Percentiles rank a stretch among this genome's conserved stretches.
phyloP scores from a whole-genome alignment of 208 protist species.

The Phytomonas sp. region DNA sequence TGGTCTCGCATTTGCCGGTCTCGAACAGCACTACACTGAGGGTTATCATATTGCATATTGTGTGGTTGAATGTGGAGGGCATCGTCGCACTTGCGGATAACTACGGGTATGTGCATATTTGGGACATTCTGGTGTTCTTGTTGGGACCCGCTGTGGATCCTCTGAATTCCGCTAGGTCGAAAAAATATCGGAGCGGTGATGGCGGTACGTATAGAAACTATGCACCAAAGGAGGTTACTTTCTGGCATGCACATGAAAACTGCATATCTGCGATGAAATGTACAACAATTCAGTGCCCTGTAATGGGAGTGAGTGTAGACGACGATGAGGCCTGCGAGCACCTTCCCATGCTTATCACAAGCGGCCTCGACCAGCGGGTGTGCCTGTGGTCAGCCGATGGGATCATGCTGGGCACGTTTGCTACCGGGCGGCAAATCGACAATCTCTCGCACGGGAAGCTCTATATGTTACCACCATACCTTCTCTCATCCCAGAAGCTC shows the following conservation, averaged over 20 bases:
- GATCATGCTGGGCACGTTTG: conserved; percentile 25
- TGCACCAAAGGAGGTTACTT: conserved; percentile 19
- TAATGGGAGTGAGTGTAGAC: background rate
- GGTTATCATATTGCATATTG: background rate
- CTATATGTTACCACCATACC: conserved; percentile 26
- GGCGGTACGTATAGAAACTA: background rate
- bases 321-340: background rate
- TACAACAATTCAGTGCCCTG: conserved; percentile 11
- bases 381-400: conserved; percentile 41
- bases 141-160: background rate
- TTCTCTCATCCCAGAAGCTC: background rate
- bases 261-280: conserved; percentile 20
- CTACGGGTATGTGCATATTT: background rate
- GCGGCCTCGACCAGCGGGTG: conserved; percentile 18
- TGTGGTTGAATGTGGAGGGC: background rate
- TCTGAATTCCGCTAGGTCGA: background rate
- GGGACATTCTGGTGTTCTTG: background rate
- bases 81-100: background rate
- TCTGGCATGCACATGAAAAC: conserved; percentile 22
- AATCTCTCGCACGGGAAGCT: conserved; percentile 21
- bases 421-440: conserved; percentile 37
- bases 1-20: background rate
- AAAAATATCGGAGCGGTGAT: background rate
- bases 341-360: conserved; percentile 29
- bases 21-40: background rate